These are phyloP conservation scores for Ambrosia artemisiifolia DNA, from an alignment of 129 eudicot genomes.

Conservation along the genomic window DNA sequence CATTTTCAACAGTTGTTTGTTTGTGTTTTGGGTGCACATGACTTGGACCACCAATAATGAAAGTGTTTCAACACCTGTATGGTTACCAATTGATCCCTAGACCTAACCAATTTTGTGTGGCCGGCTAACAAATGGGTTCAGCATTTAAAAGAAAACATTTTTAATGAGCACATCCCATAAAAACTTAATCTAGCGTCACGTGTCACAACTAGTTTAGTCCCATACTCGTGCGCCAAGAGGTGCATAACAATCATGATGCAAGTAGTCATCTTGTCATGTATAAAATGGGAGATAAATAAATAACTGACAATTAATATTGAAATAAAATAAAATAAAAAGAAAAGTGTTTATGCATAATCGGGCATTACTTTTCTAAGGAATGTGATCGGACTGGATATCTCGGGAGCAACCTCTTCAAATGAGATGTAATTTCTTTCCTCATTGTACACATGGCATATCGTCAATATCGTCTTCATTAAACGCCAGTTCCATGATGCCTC, in stretches of 20 bases:
- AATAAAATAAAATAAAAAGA: background rate
- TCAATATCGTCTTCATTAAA: conserved; percentile 86
- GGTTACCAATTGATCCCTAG: background rate
- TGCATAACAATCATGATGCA: too few relatives aligned
- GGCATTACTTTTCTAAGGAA: conserved; percentile 87
- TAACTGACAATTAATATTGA: background rate
- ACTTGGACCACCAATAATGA: background rate
- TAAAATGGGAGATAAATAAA: conserved; percentile 12
- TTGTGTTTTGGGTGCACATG: background rate
- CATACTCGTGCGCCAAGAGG: too few relatives aligned
- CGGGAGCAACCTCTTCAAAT: conserved; percentile 78
- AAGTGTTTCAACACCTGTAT: background rate
- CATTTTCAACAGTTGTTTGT: background rate
- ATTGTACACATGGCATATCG: too few relatives aligned
- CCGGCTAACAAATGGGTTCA: too few relatives aligned
- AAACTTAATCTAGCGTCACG: too few relatives aligned
- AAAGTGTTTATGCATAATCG: conserved; percentile 45
- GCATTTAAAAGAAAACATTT: too few relatives aligned
- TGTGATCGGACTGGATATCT: conserved; percentile 65
- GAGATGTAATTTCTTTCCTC: conserved; percentile 12
- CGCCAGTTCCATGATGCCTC: conserved; percentile 99
- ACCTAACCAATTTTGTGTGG: background rate
- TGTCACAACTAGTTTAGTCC: too few relatives aligned
- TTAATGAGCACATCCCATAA: too few relatives aligned
- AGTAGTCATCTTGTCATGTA: background rate